Conservation (phyloP, 23 red algal genomes). For the Pyropia haitanensis region DNA sequence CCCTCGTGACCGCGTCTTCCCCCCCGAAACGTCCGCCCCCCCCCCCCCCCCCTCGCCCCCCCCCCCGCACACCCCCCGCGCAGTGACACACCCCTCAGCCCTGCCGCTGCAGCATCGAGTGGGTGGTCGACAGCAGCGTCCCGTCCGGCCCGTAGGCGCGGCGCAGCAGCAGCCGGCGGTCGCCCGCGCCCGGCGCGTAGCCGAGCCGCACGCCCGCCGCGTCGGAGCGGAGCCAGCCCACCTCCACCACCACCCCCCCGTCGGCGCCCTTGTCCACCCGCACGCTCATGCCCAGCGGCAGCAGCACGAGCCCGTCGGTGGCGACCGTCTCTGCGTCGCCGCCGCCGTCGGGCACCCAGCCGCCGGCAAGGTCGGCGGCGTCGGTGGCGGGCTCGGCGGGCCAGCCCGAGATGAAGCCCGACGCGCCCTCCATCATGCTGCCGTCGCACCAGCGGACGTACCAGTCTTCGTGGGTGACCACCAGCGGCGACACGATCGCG, state of each 20-base stretch:
- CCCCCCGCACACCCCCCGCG: too few species aligned
- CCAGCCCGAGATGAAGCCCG: conserved; percentile 43
- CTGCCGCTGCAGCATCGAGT: too few species aligned
- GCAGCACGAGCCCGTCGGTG: conserved; percentile 2
- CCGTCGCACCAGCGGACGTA: conserved; percentile 52
- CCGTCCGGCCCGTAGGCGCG: conserved; percentile 26
- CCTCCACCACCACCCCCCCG: conserved; percentile 15
- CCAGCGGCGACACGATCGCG: conserved; percentile 7
- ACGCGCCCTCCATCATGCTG: conserved; percentile 38
- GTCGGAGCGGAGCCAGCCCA: conserved; percentile 26
- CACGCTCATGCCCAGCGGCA: conserved; percentile 41
- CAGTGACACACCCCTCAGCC: too few species aligned
- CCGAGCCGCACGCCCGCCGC: too few species aligned
- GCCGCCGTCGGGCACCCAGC: conserved; percentile 14
- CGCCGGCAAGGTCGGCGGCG: conserved; percentile 14
- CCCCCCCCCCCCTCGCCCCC: too few species aligned
- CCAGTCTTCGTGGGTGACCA: conserved; percentile 22
- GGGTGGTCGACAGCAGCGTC: not conserved
- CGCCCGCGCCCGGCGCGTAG: not conserved
- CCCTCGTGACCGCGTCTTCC: too few species aligned
- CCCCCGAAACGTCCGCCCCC: too few species aligned
- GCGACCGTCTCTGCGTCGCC: conserved; percentile 2
- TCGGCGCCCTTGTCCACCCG: conserved; percentile 5
- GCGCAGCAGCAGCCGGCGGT: conserved; percentile 17
- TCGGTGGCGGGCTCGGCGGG: conserved; percentile 3